phyloP scores from a whole-genome alignment of 2,329 filamentous ascomycete species.

The Plenodomus biglobosus region DNA sequence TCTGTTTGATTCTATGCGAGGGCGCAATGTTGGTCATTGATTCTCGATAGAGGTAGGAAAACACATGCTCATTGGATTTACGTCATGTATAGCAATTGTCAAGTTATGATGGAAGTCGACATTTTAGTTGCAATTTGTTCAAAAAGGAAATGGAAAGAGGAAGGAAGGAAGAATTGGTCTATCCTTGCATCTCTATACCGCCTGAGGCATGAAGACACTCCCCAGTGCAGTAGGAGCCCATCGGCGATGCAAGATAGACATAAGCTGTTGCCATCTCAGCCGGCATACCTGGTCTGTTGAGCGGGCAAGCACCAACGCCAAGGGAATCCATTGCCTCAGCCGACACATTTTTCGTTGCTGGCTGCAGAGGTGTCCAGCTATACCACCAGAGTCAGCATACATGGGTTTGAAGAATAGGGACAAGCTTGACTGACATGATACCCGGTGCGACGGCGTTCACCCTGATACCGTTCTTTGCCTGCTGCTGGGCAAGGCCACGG shows the following conservation, averaged over 20 bases:
- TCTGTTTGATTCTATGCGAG: no score
- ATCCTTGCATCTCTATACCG: constrained; percentile 22
- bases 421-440: constrained; percentile 41
- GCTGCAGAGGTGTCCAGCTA: constrained; percentile 21
- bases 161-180: no score
- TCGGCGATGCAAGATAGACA: constrained; percentile 20
- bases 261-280: constrained; percentile 23
- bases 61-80: no score
- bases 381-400: not conserved
- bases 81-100: no score
- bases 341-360: constrained; percentile 15
- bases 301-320: constrained; percentile 20
- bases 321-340: constrained; percentile 14
- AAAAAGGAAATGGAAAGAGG: no score
- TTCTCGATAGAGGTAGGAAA: no score
- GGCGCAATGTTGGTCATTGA: no score
- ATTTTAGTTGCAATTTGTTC: no score
- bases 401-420: not conserved
- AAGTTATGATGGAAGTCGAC: no score
- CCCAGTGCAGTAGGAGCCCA: constrained; percentile 22
- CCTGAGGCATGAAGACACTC: constrained; percentile 21
- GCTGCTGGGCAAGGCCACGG: constrained; percentile 71
- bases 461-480: constrained; percentile 67
- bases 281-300: constrained; percentile 22
- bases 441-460: constrained; percentile 75